A percentile compares a stretch with the other conserved stretches of the same genome.
phyloP scores from a whole-genome alignment of 768 basidiomycete genomes.

The Pleurotus salmoneostramineus region DNA sequence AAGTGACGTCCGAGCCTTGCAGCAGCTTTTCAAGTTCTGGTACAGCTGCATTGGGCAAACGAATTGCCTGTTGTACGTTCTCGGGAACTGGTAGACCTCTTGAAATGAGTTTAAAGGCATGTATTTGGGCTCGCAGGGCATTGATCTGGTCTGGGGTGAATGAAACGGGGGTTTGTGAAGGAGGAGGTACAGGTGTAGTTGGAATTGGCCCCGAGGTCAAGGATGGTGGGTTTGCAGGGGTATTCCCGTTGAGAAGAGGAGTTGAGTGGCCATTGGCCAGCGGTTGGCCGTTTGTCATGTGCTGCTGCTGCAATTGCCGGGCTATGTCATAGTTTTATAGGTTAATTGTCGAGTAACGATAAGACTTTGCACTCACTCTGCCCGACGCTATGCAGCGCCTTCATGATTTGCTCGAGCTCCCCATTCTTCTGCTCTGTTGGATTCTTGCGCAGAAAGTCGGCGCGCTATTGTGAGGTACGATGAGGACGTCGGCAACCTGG shows the following conservation, averaged over 20 bases:
- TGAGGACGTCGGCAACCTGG: too few species aligned
- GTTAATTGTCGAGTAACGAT: background rate
- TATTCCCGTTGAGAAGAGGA: constrained; percentile 33
- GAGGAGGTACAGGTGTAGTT: constrained; percentile 36
- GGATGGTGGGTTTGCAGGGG: constrained; percentile 31
- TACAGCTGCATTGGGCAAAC: constrained; percentile 55
- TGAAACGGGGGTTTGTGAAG: constrained; percentile 71
- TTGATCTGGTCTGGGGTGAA: constrained; percentile 75
- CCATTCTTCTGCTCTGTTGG: constrained; percentile 42
- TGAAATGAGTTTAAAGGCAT: constrained; percentile 72
- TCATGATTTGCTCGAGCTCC: constrained; percentile 43
- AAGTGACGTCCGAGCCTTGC: constrained; percentile 53
- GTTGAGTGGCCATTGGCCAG: constrained; percentile 48
- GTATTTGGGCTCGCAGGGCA: constrained; percentile 77
- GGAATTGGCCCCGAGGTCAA: constrained; percentile 48
- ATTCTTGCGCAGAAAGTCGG: constrained; percentile 46
- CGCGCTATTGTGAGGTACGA: constrained; percentile 28
- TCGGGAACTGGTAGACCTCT: constrained; percentile 68
- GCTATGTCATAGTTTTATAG: constrained; percentile 2
- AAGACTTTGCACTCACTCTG: constrained; percentile 26
- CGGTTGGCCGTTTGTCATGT: constrained; percentile 11
- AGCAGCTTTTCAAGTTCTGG: constrained; percentile 64
- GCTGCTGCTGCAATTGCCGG: background rate
- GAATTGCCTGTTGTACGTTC: constrained; percentile 64
- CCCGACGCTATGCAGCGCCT: constrained; percentile 42